Evolutionary conservation across 2,329 filamentous ascomycete genomes (phyloP).

Genomic region (Fonsecaea multimorphosa): DNA sequence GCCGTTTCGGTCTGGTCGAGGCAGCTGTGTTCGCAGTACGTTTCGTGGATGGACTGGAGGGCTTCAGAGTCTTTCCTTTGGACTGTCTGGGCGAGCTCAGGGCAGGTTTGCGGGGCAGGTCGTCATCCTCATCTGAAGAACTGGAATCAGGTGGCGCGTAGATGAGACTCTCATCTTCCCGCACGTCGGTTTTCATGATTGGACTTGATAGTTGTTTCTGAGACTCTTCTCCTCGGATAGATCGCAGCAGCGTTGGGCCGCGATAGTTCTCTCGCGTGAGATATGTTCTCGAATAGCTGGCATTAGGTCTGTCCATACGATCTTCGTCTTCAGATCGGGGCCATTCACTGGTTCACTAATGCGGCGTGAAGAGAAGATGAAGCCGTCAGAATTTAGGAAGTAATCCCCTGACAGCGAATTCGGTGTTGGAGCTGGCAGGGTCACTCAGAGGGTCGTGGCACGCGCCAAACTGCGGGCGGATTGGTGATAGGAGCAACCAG

Average conservation of each 20-base stretch:
- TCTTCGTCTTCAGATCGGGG: conserved; percentile 2
- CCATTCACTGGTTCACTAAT: background rate
- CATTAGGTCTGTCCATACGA: conserved; percentile 24
- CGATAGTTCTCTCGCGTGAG: conserved; percentile 26
- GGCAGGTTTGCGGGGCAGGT: conserved; percentile 47
- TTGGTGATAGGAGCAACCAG: background rate
- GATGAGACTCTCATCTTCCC: conserved; percentile 24
- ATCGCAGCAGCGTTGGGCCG: conserved; percentile 24
- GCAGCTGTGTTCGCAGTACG: conserved; percentile 25
- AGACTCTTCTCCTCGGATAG: conserved; percentile 18
- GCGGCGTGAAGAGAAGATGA: background rate
- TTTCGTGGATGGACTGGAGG: conserved; percentile 20
- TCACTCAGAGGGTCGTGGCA: background rate
- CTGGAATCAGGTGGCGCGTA: conserved; percentile 30
- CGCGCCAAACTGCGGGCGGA: background rate
- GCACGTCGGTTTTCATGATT: conserved; percentile 13
- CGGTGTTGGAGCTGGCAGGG: background rate
- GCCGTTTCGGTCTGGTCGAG: conserved; percentile 27
- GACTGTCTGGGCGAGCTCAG: background rate
- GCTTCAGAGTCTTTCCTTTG: conserved; percentile 3
- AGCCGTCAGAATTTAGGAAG: background rate
- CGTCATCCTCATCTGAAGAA: conserved; percentile 30
- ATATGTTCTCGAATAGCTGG: conserved; percentile 33
- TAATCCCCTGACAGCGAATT: background rate
- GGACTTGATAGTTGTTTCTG: background rate